Evolutionary conservation across 176 grass and related monocot genomes (phyloP).

Genomic region (Avena atlantica): DNA sequence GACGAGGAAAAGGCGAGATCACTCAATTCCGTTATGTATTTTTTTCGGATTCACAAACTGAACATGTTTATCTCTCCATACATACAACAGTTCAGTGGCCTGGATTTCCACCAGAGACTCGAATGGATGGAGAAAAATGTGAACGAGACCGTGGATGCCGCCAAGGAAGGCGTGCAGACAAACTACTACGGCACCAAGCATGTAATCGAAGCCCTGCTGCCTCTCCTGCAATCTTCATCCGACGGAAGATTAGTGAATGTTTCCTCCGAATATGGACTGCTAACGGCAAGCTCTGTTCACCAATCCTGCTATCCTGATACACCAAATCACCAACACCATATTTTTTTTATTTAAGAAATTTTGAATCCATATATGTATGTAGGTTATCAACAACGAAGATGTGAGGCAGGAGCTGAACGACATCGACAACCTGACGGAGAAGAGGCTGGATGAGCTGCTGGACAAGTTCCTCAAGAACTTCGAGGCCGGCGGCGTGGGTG

Average conservation of each 20-base stretch:
- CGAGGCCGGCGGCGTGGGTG: constrained; percentile 39
- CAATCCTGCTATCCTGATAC: background rate
- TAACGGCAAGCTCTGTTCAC: background rate
- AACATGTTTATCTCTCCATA: background rate
- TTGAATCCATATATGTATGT: background rate
- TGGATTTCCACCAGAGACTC: background rate
- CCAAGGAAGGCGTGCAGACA: background rate
- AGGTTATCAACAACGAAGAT: constrained; percentile 51
- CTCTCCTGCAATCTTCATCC: constrained; percentile 1
- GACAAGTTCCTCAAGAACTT: constrained; percentile 60
- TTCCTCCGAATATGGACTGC: background rate
- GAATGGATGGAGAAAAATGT: background rate
- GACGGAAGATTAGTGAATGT: constrained; percentile 23
- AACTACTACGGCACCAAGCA: constrained; percentile 18
- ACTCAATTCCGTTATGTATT: background rate
- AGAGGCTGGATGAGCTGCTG: constrained; percentile 52
- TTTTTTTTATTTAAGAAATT: background rate
- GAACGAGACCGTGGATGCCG: background rate
- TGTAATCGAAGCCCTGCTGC: constrained; percentile 10
- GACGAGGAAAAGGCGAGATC: background rate
- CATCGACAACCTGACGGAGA: constrained; percentile 52
- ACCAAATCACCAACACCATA: background rate
- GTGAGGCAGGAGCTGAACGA: constrained; percentile 49
- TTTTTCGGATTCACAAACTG: background rate
- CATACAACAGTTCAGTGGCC: background rate